These are phyloP conservation scores for Sarocladium strictum DNA, from an alignment of 2,329 filamentous ascomycete genomes.

Conservation along the genomic window DNA sequence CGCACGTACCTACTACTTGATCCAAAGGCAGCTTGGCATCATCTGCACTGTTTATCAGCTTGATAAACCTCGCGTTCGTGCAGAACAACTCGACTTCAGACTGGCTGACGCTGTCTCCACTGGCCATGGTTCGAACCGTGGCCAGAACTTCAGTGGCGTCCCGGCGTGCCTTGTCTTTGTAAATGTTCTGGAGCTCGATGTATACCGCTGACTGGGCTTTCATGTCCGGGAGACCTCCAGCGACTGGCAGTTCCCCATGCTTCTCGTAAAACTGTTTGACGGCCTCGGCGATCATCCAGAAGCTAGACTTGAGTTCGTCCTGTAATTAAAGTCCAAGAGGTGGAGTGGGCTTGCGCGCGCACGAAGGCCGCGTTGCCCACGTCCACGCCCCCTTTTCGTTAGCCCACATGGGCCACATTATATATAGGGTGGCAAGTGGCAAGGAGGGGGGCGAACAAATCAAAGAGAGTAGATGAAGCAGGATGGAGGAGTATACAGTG, in stretches of 20 bases:
- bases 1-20: constrained; percentile 47
- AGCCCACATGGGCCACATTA: constrained; percentile 5
- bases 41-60: constrained; percentile 62
- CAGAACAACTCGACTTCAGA: constrained; percentile 86
- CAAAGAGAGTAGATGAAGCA: not conserved
- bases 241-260: constrained; percentile 70
- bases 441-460: constrained; percentile 5
- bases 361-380: not conserved
- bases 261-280: constrained; percentile 70
- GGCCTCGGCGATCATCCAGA: constrained; percentile 86
- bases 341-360: not conserved
- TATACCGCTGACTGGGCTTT: constrained; percentile 90
- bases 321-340: constrained; percentile 14
- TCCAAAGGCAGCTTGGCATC: constrained; percentile 40
- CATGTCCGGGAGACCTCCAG: constrained; percentile 92
- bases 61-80: constrained; percentile 91
- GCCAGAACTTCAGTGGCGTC: constrained; percentile 71
- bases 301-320: constrained; percentile 50
- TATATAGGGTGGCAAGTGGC: constrained; percentile 15
- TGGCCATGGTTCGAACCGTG: constrained; percentile 48
- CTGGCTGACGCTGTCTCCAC: constrained; percentile 51
- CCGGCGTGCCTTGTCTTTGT: constrained; percentile 78
- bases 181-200: constrained; percentile 83
- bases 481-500: not conserved
- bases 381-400: not conserved